Evolutionary conservation across 192 early-diverging fungal species (phyloP).

Genomic region (Paraglomus occultum): DNA sequence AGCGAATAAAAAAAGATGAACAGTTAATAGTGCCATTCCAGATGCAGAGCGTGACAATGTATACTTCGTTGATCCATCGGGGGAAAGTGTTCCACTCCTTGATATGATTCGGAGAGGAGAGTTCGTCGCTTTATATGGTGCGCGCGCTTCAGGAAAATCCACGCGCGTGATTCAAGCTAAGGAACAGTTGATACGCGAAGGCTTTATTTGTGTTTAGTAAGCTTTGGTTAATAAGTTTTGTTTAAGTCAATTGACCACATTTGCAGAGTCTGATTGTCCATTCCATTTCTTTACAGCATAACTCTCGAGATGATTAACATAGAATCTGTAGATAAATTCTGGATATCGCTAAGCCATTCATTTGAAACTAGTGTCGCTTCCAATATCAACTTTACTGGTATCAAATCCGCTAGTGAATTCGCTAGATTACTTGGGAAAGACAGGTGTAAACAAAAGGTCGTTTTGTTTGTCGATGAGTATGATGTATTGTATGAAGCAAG

Average conservation of each 20-base stretch:
- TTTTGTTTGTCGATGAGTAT: constrained; percentile 31
- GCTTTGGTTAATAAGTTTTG: constrained; percentile 1
- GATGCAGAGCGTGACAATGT: constrained; percentile 3
- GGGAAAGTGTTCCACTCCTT: constrained; percentile 32
- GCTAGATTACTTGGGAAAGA: not conserved
- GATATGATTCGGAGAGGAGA: constrained; percentile 27
- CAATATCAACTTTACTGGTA: no score
- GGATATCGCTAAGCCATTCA: not conserved
- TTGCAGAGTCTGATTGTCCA: no score
- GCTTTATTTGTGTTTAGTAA: constrained; percentile 36
- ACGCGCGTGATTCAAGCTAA: constrained; percentile 31
- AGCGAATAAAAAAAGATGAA: constrained; percentile 21
- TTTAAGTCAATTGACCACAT: no score
- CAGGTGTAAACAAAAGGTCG: not conserved
- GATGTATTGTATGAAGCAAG: constrained; percentile 23
- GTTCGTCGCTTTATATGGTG: constrained; percentile 31
- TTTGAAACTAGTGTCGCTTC: not conserved
- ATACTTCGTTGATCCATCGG: constrained; percentile 35
- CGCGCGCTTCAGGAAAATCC: constrained; percentile 38
- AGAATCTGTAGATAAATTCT: constrained; percentile 4
- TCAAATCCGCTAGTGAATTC: constrained; percentile 25
- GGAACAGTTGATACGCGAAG: constrained; percentile 26
- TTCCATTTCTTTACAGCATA: not conserved
- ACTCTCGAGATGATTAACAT: constrained; percentile 23
- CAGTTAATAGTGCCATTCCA: constrained; percentile 23